These are phyloP conservation scores for Cupressus sempervirens DNA, from an alignment of 75 land plant species.

Conservation along the genomic window DNA sequence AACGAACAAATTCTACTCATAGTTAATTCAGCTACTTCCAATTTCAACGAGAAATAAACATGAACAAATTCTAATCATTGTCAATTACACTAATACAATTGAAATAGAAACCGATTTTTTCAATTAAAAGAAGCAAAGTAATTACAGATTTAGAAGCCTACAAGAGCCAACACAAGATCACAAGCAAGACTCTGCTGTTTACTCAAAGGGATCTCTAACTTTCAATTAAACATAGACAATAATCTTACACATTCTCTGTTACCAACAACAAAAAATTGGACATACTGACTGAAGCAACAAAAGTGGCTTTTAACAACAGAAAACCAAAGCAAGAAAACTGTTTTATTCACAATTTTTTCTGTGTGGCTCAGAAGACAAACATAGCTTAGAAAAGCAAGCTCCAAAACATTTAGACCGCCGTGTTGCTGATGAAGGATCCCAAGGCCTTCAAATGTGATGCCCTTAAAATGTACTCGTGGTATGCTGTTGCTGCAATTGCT, in stretches of 20 bases:
- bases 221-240: neutral
- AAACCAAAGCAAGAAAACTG: neutral
- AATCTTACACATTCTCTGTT: neutral
- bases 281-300: neutral
- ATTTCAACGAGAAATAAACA: too few species aligned
- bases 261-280: neutral
- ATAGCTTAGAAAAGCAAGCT: neutral
- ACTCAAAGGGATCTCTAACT: neutral
- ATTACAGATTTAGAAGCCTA: too few species aligned
- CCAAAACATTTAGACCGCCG: neutral
- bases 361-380: neutral
- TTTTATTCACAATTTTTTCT: neutral
- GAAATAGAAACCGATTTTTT: too few species aligned
- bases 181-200: too few species aligned
- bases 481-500: constrained; percentile 54
- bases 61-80: too few species aligned
- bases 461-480: constrained; percentile 58
- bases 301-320: neutral
- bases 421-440: constrained; percentile 60
- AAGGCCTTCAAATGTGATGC: constrained; percentile 48
- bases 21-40: too few species aligned
- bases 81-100: too few species aligned
- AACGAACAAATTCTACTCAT: too few species aligned
- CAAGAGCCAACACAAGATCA: too few species aligned
- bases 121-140: too few species aligned